Conservation (phyloP, 371 early-diverging fungal genomes). For the Saksenaea vasiformis region DNA sequence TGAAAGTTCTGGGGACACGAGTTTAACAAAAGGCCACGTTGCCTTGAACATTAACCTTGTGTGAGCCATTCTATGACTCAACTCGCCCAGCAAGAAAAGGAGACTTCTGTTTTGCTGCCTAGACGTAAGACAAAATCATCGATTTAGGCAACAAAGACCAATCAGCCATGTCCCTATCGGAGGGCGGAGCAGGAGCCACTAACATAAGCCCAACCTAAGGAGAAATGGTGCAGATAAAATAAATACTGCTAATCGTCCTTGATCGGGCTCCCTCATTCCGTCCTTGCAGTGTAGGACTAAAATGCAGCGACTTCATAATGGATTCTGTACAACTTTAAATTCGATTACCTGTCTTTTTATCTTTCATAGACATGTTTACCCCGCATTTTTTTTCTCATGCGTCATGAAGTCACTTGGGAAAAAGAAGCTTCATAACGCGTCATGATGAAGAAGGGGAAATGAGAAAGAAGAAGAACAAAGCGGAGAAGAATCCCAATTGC, state of each 20-base stretch:
- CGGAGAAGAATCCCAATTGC: background rate
- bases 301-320: background rate
- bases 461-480: background rate
- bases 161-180: slow-evolving; percentile 1
- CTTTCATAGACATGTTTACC: background rate
- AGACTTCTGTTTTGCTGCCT: background rate
- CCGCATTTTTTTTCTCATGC: background rate
- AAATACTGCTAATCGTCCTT: background rate
- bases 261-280: background rate
- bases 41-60: background rate
- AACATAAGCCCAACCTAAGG: background rate
- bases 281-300: background rate
- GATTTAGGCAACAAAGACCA: background rate
- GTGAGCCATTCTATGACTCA: background rate
- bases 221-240: background rate
- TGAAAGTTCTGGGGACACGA: background rate
- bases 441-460: background rate
- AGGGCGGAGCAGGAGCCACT: slow-evolving; percentile 1
- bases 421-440: background rate
- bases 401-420: background rate
- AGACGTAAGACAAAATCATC: background rate
- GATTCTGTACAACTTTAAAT: background rate
- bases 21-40: background rate
- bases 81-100: background rate
- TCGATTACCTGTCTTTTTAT: background rate